Conservation (phyloP, 73 alveolate genomes). For the Breviolum minutum region DNA sequence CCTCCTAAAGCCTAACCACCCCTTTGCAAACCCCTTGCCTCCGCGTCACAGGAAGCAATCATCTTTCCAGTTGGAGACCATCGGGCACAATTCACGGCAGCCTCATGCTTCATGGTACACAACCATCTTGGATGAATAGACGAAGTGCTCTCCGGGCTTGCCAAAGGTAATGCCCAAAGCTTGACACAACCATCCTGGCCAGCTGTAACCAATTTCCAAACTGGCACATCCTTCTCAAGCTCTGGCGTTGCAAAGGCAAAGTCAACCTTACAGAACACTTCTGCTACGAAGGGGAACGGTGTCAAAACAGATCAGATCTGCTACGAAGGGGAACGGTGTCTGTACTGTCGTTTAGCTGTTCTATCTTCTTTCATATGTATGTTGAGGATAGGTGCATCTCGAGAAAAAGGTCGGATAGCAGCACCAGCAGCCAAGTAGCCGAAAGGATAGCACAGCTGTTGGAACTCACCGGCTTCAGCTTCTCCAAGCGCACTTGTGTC, state of each 20-base stretch:
- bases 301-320: not conserved
- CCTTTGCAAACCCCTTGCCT: not conserved
- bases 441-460: conserved; percentile 38
- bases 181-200: conserved; percentile 67
- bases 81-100: conserved; percentile 75
- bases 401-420: not conserved
- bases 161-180: conserved; percentile 36
- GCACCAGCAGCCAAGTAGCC: not conserved
- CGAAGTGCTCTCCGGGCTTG: not conserved
- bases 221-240: not conserved
- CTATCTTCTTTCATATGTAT: not conserved
- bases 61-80: conserved; percentile 50
- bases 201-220: conserved; percentile 56
- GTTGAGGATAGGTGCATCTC: not conserved
- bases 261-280: not conserved
- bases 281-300: too few relatives aligned
- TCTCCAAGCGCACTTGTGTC: conserved; percentile 8
- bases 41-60: conserved; percentile 82
- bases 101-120: conserved; percentile 76
- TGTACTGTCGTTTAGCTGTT: not conserved
- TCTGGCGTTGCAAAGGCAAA: conserved; percentile 11
- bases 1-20: not conserved
- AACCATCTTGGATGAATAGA: not conserved
- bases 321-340: not conserved
- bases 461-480: not conserved